phyloP scores from a whole-genome alignment of 495 filamentous ascomycete genomes.

The Penicillium herquei region DNA sequence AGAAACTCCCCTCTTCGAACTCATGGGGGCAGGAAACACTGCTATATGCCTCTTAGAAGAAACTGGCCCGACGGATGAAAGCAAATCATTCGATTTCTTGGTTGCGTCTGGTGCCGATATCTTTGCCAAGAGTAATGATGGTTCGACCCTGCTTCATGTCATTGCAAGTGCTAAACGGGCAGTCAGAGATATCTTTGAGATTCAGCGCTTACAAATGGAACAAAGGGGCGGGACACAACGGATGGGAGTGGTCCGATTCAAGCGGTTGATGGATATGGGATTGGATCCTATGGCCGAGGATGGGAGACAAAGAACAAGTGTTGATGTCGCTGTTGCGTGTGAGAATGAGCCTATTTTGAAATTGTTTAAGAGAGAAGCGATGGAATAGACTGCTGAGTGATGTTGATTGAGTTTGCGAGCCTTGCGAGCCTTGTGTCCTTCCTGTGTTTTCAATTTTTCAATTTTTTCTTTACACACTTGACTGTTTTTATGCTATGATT shows the following conservation, averaged over 20 bases:
- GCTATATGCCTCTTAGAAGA: too few species aligned
- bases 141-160: slow-evolving; percentile 31
- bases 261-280: slow-evolving; percentile 23
- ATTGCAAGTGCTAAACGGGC: slow-evolving; percentile 19
- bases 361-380: slow-evolving; percentile 16
- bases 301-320: slow-evolving; percentile 22
- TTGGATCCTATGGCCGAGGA: slow-evolving; percentile 37
- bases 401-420: too few species aligned
- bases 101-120: slow-evolving; percentile 21
- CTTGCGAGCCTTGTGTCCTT: too few species aligned
- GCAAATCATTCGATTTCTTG: background rate
- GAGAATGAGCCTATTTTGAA: slow-evolving; percentile 33
- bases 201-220: background rate
- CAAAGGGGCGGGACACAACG: background rate
- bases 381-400: background rate
- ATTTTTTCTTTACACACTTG: too few species aligned
- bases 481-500: too few species aligned
- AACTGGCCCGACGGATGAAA: background rate
- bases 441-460: too few species aligned
- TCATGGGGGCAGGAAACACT: background rate
- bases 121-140: slow-evolving; percentile 21
- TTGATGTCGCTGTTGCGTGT: slow-evolving; percentile 37
- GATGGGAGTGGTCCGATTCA: slow-evolving; percentile 15
- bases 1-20: slow-evolving; percentile 11
- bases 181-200: background rate